Evolutionary conservation across 306 rosid genomes (phyloP).

Genomic region (Comarum palustre): DNA sequence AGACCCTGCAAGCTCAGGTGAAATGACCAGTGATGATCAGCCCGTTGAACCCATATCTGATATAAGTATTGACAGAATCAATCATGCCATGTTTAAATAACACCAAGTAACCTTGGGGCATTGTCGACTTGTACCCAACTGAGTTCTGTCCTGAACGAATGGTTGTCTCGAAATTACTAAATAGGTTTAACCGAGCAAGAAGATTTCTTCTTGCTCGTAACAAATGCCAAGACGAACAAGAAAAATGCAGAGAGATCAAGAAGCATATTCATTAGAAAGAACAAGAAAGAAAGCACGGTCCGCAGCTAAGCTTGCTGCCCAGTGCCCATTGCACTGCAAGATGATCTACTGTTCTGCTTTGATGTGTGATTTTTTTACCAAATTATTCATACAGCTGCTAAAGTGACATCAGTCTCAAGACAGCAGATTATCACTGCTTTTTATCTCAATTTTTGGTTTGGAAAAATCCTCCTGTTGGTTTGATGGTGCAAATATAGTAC

Average conservation of each 20-base stretch:
- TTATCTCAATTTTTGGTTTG: too few relatives aligned
- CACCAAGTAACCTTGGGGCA: background rate
- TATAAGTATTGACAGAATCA: conserved; percentile 57
- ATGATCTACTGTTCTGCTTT: too few relatives aligned
- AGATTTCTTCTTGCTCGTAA: background rate
- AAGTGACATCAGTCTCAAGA: too few relatives aligned
- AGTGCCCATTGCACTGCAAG: too few relatives aligned
- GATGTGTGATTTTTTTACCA: too few relatives aligned
- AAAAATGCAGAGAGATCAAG: background rate
- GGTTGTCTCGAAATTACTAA: too few relatives aligned
- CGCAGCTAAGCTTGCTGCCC: background rate
- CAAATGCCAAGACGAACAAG: background rate
- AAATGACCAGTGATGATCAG: conserved; percentile 45
- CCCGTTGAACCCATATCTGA: conserved; percentile 79
- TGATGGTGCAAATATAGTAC: too few relatives aligned
- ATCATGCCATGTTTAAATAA: conserved; percentile 61
- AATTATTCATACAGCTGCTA: too few relatives aligned
- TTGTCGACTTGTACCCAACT: too few relatives aligned
- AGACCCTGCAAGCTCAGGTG: conserved; percentile 48
- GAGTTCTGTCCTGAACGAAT: background rate
- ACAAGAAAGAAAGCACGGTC: background rate
- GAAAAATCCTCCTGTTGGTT: too few relatives aligned
- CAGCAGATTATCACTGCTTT: too few relatives aligned
- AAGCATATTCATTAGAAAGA: background rate
- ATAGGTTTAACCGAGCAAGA: too few relatives aligned